phyloP scores from a whole-genome alignment of 192 early-diverging fungal genomes.

The Chytriomyces sp. region DNA sequence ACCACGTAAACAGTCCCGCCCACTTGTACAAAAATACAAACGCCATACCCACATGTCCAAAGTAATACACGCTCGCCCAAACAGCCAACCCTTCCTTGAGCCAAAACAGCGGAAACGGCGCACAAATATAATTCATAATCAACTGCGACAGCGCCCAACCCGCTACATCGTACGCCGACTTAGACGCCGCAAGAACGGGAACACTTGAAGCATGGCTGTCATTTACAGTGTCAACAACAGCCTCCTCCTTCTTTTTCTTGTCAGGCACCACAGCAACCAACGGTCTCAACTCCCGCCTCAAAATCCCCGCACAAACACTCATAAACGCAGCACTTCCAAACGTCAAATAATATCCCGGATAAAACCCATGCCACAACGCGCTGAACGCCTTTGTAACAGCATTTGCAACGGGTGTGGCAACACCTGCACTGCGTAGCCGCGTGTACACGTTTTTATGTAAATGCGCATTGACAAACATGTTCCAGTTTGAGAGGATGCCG shows the following conservation, averaged over 20 bases:
- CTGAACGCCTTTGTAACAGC: slow-evolving; percentile 76
- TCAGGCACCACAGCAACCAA: not conserved
- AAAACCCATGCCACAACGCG: slow-evolving; percentile 93
- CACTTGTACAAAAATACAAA: slow-evolving; percentile 1
- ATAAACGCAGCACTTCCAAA: not conserved
- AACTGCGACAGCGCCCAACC: slow-evolving; percentile 60
- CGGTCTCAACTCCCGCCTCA: not conserved
- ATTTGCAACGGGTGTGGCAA: slow-evolving; percentile 57
- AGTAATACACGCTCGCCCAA: slow-evolving; percentile 48
- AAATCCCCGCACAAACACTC: not conserved
- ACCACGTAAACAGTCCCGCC: not conserved
- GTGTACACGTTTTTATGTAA: slow-evolving; percentile 82
- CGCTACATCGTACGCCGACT: slow-evolving; percentile 40
- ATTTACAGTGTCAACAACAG: too few species aligned
- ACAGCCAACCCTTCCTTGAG: slow-evolving; percentile 58
- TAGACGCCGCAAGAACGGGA: slow-evolving; percentile 22
- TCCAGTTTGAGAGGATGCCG: slow-evolving; percentile 71
- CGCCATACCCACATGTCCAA: slow-evolving; percentile 17
- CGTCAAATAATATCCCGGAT: slow-evolving; percentile 56
- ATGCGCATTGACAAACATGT: slow-evolving; percentile 84
- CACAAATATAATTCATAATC: slow-evolving; percentile 69
- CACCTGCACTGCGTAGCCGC: slow-evolving; percentile 53
- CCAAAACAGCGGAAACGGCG: slow-evolving; percentile 73
- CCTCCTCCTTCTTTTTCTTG: too few species aligned
- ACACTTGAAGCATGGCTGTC: slow-evolving; percentile 17